A percentile compares a stretch with the other conserved stretches of the same genome.
phyloP scores from a whole-genome alignment of 2,329 filamentous ascomycete genomes.

The Truncatella angustata region DNA sequence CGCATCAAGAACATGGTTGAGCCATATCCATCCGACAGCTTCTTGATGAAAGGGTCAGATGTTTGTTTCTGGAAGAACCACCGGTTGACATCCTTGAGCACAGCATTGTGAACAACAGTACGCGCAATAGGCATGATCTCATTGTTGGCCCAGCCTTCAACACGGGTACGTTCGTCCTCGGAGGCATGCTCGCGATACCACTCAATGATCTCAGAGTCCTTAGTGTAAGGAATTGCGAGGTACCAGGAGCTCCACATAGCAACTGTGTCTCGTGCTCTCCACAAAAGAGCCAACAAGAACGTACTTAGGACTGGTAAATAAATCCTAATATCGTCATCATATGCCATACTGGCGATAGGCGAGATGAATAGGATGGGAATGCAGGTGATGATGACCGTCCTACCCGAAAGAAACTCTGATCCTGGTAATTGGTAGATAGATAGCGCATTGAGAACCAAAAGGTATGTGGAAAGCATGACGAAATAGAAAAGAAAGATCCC shows the following conservation, averaged over 20 bases:
- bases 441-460: conserved; percentile 1
- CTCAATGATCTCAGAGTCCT: background rate
- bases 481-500: conserved; percentile 7
- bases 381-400: conserved; percentile 2
- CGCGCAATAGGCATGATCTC: conserved; percentile 4
- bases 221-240: background rate
- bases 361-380: conserved; percentile 7
- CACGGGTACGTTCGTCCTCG: background rate
- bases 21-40: background rate
- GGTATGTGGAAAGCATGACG: conserved; percentile 4
- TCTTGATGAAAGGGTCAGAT: background rate
- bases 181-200: background rate
- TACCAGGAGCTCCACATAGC: conserved; percentile 4
- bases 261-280: background rate
- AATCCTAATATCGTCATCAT: background rate
- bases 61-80: conserved; percentile 1
- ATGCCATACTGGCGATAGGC: background rate
- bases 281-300: background rate
- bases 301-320: background rate
- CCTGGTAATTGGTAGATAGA: conserved; percentile 5
- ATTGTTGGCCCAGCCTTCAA: background rate
- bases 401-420: background rate
- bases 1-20: conserved; percentile 7
- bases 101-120: background rate
- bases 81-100: background rate